Evolutionary conservation across 768 basidiomycete species (phyloP).

Genomic region (Kwoniella sp.): DNA sequence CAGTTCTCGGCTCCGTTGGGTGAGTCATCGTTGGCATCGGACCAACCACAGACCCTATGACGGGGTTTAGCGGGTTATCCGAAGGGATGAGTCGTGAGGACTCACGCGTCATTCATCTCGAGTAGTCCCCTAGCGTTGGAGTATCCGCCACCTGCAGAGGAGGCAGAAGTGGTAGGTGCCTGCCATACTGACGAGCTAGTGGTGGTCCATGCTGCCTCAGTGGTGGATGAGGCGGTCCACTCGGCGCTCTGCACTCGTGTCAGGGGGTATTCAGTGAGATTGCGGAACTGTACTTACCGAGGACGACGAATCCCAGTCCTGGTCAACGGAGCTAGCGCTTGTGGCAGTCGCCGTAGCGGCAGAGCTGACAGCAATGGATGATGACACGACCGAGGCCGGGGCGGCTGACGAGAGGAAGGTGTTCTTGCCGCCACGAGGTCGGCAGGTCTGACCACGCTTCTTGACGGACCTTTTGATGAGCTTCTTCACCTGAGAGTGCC

Average conservation of each 20-base stretch:
- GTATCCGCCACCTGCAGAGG: not conserved
- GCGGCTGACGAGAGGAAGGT: conserved; percentile 4
- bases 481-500: conserved; percentile 33
- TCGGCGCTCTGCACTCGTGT: not conserved
- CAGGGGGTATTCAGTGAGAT: too few species aligned
- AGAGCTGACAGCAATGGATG: not conserved
- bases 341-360: not conserved
- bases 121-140: conserved; percentile 8
- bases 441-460: conserved; percentile 25
- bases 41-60: conserved; percentile 38
- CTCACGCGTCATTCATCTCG: conserved; percentile 20
- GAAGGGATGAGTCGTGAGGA: not conserved
- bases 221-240: not conserved
- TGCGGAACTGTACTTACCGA: too few species aligned
- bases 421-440: conserved; percentile 13
- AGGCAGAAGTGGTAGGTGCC: not conserved
- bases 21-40: conserved; percentile 16
- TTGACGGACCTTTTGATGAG: conserved; percentile 28
- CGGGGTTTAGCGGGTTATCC: not conserved
- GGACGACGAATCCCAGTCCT: too few species aligned
- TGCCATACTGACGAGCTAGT: not conserved
- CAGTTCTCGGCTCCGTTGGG: conserved; percentile 57
- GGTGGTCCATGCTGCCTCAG: not conserved
- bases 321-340: too few species aligned
- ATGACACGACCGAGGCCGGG: conserved; percentile 6